phyloP scores from a whole-genome alignment of 106 monocot species.

The Dioscorea alata region DNA sequence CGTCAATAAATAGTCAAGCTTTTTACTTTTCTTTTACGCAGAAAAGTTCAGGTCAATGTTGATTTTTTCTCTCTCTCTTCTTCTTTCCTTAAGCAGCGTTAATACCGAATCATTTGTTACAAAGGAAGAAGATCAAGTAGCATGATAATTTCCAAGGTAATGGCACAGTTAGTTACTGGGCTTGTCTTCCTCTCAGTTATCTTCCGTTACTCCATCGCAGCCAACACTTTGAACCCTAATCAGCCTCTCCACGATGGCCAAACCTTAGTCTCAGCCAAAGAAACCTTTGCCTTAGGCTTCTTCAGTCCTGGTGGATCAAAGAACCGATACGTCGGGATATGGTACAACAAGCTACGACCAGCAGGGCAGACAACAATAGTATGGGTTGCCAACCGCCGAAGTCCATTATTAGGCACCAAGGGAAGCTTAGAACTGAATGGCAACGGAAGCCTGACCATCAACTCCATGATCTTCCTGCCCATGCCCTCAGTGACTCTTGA shows the following conservation, averaged over 20 bases:
- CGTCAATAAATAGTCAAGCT: too few species aligned
- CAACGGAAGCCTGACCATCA: not conserved
- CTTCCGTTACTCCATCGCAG: not conserved
- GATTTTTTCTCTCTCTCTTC: too few species aligned
- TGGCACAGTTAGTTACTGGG: too few species aligned
- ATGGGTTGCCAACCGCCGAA: slow-evolving; percentile 46
- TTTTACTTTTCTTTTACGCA: too few species aligned
- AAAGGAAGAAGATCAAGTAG: too few species aligned
- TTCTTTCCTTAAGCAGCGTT: too few species aligned
- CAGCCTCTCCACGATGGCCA: slow-evolving; percentile 5
- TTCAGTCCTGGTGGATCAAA: slow-evolving; percentile 18
- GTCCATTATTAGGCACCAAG: slow-evolving; percentile 4
- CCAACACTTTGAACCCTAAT: not conserved
- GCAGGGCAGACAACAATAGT: slow-evolving; percentile 12
- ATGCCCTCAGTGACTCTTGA: slow-evolving; percentile 3
- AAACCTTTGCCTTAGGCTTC: slow-evolving; percentile 21
- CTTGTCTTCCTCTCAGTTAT: not conserved
- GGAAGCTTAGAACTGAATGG: slow-evolving; percentile 8
- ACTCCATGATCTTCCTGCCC: not conserved
- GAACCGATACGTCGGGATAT: slow-evolving; percentile 25
- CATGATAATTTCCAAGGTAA: too few species aligned
- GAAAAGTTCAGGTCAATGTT: too few species aligned
- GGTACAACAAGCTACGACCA: slow-evolving; percentile 27
- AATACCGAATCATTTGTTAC: too few species aligned
- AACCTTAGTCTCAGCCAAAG: slow-evolving; percentile 16